Percentiles rank a stretch among this genome's conserved stretches.
These are phyloP conservation scores for Fonsecaea monophora DNA, from an alignment of 2,329 filamentous ascomycete species.

Conservation along the genomic window DNA sequence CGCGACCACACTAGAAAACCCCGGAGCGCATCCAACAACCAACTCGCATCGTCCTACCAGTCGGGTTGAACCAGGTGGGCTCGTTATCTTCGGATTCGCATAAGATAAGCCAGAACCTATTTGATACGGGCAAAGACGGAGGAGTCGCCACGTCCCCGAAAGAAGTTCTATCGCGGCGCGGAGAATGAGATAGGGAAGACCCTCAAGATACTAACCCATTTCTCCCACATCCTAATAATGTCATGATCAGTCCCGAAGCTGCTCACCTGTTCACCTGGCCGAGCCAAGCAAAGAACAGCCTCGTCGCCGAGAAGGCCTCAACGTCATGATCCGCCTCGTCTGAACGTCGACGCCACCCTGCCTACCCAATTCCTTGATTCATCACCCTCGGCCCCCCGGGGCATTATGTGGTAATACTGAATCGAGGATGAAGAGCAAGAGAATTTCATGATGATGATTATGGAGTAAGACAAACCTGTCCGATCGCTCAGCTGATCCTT, in stretches of 20 bases:
- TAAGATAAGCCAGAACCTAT: slow-evolving; percentile 1
- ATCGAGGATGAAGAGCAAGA: background rate
- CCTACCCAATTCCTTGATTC: background rate
- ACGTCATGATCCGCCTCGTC: background rate
- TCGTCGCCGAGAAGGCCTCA: background rate
- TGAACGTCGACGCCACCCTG: background rate
- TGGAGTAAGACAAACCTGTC: background rate
- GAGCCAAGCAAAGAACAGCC: slow-evolving; percentile 3
- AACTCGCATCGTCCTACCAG: background rate
- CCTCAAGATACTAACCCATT: background rate
- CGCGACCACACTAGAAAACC: slow-evolving; percentile 3
- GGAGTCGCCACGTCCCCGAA: background rate
- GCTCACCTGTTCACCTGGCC: background rate
- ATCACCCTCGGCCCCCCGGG: background rate
- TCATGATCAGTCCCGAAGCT: background rate
- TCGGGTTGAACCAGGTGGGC: background rate
- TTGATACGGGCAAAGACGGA: background rate
- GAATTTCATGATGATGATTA: background rate
- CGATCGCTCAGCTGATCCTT: slow-evolving; percentile 5
- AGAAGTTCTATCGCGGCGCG: background rate
- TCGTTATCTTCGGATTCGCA: background rate
- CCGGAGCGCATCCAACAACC: background rate
- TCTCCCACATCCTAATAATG: background rate
- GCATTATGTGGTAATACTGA: background rate
- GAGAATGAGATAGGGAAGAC: background rate